Conservation (phyloP, 2,329 filamentous ascomycete species). For the Aspergillus fischeri region DNA sequence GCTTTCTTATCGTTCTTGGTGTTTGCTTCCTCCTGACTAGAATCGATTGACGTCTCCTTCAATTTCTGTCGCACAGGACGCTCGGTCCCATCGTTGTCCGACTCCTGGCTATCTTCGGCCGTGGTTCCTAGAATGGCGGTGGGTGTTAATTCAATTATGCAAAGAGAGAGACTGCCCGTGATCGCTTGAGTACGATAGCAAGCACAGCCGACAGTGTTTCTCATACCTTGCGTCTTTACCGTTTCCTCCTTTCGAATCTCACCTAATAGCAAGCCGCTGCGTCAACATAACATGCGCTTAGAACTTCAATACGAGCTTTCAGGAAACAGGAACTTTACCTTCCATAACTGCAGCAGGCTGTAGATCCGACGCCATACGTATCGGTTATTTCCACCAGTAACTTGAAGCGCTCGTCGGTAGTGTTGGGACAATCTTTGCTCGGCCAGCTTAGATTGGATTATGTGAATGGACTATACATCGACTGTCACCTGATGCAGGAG, state of each 20-base stretch:
- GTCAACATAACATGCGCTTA: not conserved
- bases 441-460: not conserved
- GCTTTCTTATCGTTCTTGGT: not conserved
- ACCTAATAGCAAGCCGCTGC: not conserved
- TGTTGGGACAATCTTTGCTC: not conserved
- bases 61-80: conserved; percentile 58
- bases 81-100: conserved; percentile 46
- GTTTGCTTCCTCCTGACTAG: conserved; percentile 18
- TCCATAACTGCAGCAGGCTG: conserved; percentile 8
- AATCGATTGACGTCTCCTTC: conserved; percentile 57
- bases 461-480: no score
- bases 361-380: conserved; percentile 14
- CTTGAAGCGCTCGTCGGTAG: not conserved
- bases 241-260: conserved; percentile 7
- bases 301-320: not conserved
- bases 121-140: conserved; percentile 14
- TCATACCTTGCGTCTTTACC: conserved; percentile 13
- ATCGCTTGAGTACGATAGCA: not conserved
- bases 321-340: conserved; percentile 5
- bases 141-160: not conserved
- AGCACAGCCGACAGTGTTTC: not conserved
- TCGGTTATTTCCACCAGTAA: not conserved
- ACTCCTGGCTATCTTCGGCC: conserved; percentile 27
- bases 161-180: not conserved
- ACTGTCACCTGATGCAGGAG: no score